phyloP scores from a whole-genome alignment of 2,329 filamentous ascomycete species.

The Ceratocystis cacaofunesta region DNA sequence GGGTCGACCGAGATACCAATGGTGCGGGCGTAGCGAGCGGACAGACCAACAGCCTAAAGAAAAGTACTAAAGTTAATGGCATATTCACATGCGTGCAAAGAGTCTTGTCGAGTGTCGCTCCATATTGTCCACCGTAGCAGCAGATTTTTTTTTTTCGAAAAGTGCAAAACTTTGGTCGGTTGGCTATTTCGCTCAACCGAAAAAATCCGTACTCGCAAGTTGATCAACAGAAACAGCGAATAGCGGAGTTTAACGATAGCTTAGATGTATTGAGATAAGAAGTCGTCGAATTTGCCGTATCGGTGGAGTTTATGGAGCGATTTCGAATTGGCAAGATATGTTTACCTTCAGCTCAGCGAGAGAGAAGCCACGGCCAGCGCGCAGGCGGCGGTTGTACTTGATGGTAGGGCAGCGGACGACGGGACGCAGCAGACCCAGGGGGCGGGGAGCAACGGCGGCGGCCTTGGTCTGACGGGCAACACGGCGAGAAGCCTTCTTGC shows the following conservation, averaged over 20 bases:
- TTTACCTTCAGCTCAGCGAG: conserved; percentile 94
- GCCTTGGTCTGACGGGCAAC: conserved; percentile 89
- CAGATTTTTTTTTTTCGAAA: not conserved
- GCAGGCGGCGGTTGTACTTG: conserved; percentile 98
- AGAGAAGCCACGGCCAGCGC: conserved; percentile 94
- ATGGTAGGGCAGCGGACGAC: conserved; percentile 94
- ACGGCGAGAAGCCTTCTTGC: conserved; percentile 87
- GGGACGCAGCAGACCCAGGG: conserved; percentile 91
- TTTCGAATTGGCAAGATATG: conserved; percentile 9
- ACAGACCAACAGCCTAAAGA: conserved; percentile 75
- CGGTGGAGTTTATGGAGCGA: conserved; percentile 3
- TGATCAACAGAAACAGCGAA: not conserved
- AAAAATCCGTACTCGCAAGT: not conserved
- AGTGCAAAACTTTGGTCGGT: not conserved
- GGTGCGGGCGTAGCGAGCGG: conserved; percentile 84
- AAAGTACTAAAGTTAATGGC: conserved; percentile 18
- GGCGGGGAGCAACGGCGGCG: conserved; percentile 84
- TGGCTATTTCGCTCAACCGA: not conserved
- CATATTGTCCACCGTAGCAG: conserved; percentile 3
- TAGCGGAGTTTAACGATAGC: not conserved
- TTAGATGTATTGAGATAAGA: not conserved
- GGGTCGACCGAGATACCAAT: conserved; percentile 95
- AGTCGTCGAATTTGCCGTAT: not conserved
- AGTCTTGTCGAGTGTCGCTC: not conserved
- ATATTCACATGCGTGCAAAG: conserved; percentile 22